Percentiles rank a stretch among this genome's conserved stretches.
Conservation (phyloP, 2,329 filamentous ascomycete genomes). For the Dryadomyces sulphureus region DNA sequence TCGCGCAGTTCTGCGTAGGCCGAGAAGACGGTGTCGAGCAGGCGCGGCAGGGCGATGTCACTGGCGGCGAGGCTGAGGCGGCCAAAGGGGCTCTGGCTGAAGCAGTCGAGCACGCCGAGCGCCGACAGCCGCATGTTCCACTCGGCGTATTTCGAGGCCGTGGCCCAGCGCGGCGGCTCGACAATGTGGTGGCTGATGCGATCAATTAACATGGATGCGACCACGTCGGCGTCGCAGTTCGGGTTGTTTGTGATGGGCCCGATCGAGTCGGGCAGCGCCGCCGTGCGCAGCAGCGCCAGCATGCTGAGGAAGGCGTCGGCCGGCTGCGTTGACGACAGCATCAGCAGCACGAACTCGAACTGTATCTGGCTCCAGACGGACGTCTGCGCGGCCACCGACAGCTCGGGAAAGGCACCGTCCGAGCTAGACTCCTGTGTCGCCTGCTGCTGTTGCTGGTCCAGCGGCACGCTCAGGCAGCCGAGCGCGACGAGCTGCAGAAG, state of each 20-base stretch:
- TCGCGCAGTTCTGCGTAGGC: constrained; percentile 9
- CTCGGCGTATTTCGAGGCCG: constrained; percentile 21
- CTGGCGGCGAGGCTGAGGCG: constrained; percentile 52
- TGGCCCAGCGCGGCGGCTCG: constrained; percentile 33
- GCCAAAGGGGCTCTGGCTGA: constrained; percentile 48
- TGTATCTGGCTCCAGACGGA: constrained; percentile 56
- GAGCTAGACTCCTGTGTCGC: background rate
- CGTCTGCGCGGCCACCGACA: constrained; percentile 16
- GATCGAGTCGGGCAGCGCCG: constrained; percentile 46
- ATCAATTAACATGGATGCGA: constrained; percentile 39
- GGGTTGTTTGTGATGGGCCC: constrained; percentile 42
- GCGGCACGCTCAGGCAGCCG: constrained; percentile 34
- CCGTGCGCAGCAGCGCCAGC: constrained; percentile 52
- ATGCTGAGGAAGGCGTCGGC: constrained; percentile 47
- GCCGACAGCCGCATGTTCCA: constrained; percentile 28
- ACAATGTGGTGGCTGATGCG: constrained; percentile 47
- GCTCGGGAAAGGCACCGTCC: constrained; percentile 6
- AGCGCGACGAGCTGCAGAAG: constrained; percentile 50
- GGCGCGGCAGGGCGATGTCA: constrained; percentile 53
- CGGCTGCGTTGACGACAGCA: constrained; percentile 53
- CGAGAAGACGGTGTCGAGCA: constrained; percentile 31
- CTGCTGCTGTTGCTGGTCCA: constrained; percentile 12
- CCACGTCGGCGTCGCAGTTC: constrained; percentile 25
- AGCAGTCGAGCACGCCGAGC: constrained; percentile 40
- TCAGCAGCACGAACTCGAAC: constrained; percentile 49